Evolutionary conservation across 2,329 filamentous ascomycete genomes (phyloP), one percentile per base, ranked within the genome.

Genomic region (Annulohypoxylon truncatum): DNA sequence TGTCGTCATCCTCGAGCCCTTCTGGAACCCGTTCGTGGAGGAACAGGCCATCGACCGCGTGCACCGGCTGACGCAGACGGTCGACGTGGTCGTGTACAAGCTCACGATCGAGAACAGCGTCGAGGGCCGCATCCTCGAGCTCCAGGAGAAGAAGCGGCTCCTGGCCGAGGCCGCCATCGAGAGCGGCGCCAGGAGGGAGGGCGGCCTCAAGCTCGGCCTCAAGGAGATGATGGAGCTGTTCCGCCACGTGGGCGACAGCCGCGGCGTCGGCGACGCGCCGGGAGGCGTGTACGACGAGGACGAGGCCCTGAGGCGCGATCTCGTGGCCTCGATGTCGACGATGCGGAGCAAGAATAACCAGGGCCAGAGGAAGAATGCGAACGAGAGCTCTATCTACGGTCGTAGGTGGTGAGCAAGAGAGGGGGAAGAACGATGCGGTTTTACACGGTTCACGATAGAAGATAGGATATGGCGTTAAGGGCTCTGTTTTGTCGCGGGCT

Each of bases 1-100:
- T 15, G 96, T 99, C 2, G 90, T 99, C 55, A 97, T 99, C 72
- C 84, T 99, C 44, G 96, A 99, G 79, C 96, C 96, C 0, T 99
- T 99, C 80, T 99, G 96, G 96, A 99, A 99, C 78, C 96, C 94
- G 87, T 99, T 99, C 76, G 93, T 99, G 31, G 96, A 99, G 82
- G 96, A 99, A 78, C 96, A 99, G 83, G 96, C 96, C 51, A 99
- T 99, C 72, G 96, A 99, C 79, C 93, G 96, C 58, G 96, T 99
- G 24, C 96, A 99, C 77, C 93, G 96, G n/a, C 90, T 99, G 56
- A 98, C 97, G 40, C 96, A 99, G 80, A 97, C 93, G 1, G 86
- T 95, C 40, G 94, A 98, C 76, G 96, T 99, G 31, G 89, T 95
- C 60, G 93, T 99, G 68, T 99, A 97, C 84, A 96, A 96, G 74